phyloP scores from a whole-genome alignment of 495 filamentous ascomycete species.

The Aspergillus conjunctus region DNA sequence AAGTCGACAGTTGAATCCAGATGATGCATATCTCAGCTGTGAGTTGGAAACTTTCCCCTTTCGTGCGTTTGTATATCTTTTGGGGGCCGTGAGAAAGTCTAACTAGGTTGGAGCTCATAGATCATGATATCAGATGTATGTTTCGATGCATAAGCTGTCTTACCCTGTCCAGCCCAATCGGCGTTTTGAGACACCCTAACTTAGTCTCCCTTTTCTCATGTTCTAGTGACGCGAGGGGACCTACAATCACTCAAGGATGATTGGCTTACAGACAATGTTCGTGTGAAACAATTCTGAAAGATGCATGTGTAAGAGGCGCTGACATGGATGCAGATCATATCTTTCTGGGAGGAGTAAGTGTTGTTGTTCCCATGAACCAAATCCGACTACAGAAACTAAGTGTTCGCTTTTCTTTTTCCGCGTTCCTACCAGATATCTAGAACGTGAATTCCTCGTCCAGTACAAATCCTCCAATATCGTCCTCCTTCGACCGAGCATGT shows the following conservation, averaged over 20 bases:
- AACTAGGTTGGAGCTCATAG: constrained; percentile 38
- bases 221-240: constrained; percentile 77
- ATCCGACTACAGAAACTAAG: constrained; percentile 2
- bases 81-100: constrained; percentile 14
- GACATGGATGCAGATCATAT: constrained; percentile 57
- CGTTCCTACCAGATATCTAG: constrained; percentile 66
- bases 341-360: constrained; percentile 96
- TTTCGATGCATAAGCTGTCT: constrained; percentile 13
- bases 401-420: background rate
- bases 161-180: too few relatives aligned
- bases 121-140: constrained; percentile 72
- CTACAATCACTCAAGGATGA: constrained; percentile 84
- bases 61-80: background rate
- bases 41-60: constrained; percentile 33
- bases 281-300: constrained; percentile 27
- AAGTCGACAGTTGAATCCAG: constrained; percentile 57
- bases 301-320: constrained; percentile 7
- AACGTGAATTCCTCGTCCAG: constrained; percentile 77
- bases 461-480: constrained; percentile 82
- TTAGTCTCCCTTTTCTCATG: background rate
- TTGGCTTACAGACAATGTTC: constrained; percentile 98
- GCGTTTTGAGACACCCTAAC: background rate
- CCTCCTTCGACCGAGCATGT: constrained; percentile 90
- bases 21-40: constrained; percentile 76
- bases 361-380: constrained; percentile 1